Base-by-base conservation (phyloP, 2,329 filamentous ascomycete species). In the Fusarium decemcellulare region DNA sequence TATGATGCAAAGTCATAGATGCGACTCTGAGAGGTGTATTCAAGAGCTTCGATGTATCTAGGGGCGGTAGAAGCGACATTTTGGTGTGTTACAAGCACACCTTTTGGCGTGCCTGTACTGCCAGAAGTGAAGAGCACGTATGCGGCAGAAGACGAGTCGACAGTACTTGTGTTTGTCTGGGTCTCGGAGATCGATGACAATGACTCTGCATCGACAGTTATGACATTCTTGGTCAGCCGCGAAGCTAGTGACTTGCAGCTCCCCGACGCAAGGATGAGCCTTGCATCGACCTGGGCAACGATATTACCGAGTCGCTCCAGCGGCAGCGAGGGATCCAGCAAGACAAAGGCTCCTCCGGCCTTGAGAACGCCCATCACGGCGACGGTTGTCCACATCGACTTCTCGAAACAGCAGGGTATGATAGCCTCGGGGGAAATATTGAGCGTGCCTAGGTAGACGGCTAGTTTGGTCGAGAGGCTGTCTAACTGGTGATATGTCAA, bases 401-500 rank as follows among this genome's bases (percentile, higher is more conserved):
- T 76, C 40, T 76, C 72, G 51, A 75, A 72, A 39, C 64, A 72
- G 16, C 73, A 40, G 2, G 65, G 68, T 7, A 76, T 66, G 8
- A 67, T 18, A 11, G 40, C 54, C 29, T 77, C 77, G 7, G 71
- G 69, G 5, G 61, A 47, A n/a, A 82, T 68, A 15, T 76, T 76
- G 37, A 73, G 66, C 7, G 70, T 64, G 23, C 76, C 58, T 1
- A 85, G 75, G 54, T 78, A 72, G 15, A 68, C 67, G 9, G 83
- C 82, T 14, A 85, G 76, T 3, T 73, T 64, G 42, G 78, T 79
- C 1, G 84, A 83, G 12, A 79, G 72, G 2, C 68, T 59, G 44
- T 84, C 80, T 5, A 84, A 73, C 40, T 85, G 76, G 39, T 72
- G 58, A 59, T 84, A 85, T 10, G 81, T 82, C 59, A 83, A 78